Evolutionary conservation across 1,284 basidiomycete species (phyloP), one percentile per base, ranked within the genome.

Genomic region (Sporisorium exsertum): DNA sequence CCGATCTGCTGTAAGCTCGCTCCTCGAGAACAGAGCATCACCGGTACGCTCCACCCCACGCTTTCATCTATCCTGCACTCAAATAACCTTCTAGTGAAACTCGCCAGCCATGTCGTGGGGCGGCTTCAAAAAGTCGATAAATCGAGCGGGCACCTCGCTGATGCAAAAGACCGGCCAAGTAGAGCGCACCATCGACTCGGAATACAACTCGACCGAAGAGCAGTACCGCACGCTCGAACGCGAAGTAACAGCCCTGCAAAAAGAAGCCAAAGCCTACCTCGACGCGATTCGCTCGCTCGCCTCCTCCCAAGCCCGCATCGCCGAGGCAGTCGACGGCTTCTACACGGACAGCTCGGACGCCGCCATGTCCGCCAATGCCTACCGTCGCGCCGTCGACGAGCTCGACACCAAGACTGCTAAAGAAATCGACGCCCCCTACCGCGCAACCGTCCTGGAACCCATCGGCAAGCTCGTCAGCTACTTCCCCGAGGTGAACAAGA

Each of bases 311-410:
- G 90, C 92, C n/a, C 91, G 94, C 59, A 91, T 99, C 81, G 95
- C 94, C 12, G 95, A 97, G 72, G 97, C 95, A 24, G 90, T 99
- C 82, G 92, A 95, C 85, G 89, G 91, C 6, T 99, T 99, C 88
- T 99, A 97, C 86, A 91, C 91, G 43, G 86, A 86, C 51, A 72
- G 78, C 1, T 83, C 82, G 12, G 85, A 89, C 82, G 93, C 94
- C 29, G 96, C 97, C 15, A 97, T 99, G 93, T 93, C 95, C 1
- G 94, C 93, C 2, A 94, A 97, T 84, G 92, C 96, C 4, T 99
- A 99, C 89, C 95, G 94, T 84, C 90, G 94, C 37, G 93, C 95
- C 0, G 93, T 97, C 5, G 94, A 97, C 77, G 97, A 99, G 79
- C 88, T 99, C 43, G 97, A 99, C 81, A 89, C 90, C 4, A 92